Evolutionary conservation across 2,329 filamentous ascomycete species (phyloP).

Genomic region (Niveomyces coronatus): DNA sequence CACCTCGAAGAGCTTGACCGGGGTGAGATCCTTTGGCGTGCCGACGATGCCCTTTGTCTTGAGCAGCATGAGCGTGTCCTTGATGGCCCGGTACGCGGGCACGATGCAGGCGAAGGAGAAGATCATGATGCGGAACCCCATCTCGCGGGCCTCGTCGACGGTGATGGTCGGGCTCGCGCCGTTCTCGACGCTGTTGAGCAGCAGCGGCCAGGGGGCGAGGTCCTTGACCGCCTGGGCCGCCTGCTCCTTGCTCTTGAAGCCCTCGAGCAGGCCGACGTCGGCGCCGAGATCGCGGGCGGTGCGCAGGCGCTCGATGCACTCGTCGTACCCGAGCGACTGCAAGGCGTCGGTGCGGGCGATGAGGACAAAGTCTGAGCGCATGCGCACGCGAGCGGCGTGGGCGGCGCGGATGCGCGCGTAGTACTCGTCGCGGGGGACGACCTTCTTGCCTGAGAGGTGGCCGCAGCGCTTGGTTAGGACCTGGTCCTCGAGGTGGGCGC

Average conservation of each 20-base stretch:
- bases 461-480: conserved; percentile 56
- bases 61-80: conserved; percentile 26
- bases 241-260: conserved; percentile 41
- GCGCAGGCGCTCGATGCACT: conserved; percentile 39
- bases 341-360: conserved; percentile 56
- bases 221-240: conserved; percentile 34
- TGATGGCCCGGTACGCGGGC: conserved; percentile 34
- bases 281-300: conserved; percentile 44
- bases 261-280: conserved; percentile 51
- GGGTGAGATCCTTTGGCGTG: conserved; percentile 32
- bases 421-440: conserved; percentile 44
- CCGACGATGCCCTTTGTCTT: conserved; percentile 28
- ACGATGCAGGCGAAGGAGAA: conserved; percentile 41
- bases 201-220: conserved; percentile 37
- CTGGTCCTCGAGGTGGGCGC: conserved; percentile 53
- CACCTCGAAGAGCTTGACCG: conserved; percentile 38
- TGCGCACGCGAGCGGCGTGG: conserved; percentile 34
- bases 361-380: conserved; percentile 48
- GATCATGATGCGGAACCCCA: conserved; percentile 51
- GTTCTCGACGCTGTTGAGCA: conserved; percentile 48
- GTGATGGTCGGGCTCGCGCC: conserved; percentile 45
- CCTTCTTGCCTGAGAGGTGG: conserved; percentile 49
- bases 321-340: conserved; percentile 46
- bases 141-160: conserved; percentile 39
- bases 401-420: conserved; percentile 47